Evolutionary conservation across 2,329 filamentous ascomycete genomes (phyloP), one percentile per base, ranked within the genome.

Genomic region (Calonectria montana): DNA sequence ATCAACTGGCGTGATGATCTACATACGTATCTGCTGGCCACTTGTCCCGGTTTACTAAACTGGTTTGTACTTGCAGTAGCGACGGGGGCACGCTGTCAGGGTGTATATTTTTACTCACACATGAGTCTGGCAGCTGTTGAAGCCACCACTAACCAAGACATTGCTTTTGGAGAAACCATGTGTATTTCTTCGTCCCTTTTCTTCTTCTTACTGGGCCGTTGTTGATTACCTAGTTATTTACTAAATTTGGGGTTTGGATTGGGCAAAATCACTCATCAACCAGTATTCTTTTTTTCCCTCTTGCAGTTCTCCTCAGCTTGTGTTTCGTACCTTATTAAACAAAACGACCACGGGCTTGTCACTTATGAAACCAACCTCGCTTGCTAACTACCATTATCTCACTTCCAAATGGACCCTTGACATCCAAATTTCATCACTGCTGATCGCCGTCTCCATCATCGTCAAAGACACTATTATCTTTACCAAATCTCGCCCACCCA

Each of bases 1-100:
- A 59, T 55, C 66, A 68, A 68, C 61, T 37, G 62, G 61, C 35
- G 61, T 62, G 67, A 59, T 62, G 45, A 65, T 61, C 31, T 55
- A 29, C 43, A 21, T 6, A 55, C 35, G 31, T 27, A 25, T 37
- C 21, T 65, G 15, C 13, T 35, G 7, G 31, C 7, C 27, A 41
- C 13, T 27, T 21, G 39, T 39, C 41, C 37, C 41, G 63, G 43
- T 65, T 53, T 43, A 37, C 47, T 67, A 43, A 65, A 59, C 25
- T 41, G 39, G 57, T 35, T 23, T 39, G 39, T 63, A 15, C 45
- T 37, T 53, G 57, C 39, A 64, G 45, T 57, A 47, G 66, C 47
- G 10, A 27, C n/a, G 18, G 48, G 48, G 48, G 23, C 35, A 29
- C 7, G 16, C 37, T 35, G 18, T n/a, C 8, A 23, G 48, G 25